Evolutionary conservation across 768 basidiomycete genomes (phyloP), one percentile per base, ranked within the genome.

Genomic region (Lactifluus rugatus): DNA sequence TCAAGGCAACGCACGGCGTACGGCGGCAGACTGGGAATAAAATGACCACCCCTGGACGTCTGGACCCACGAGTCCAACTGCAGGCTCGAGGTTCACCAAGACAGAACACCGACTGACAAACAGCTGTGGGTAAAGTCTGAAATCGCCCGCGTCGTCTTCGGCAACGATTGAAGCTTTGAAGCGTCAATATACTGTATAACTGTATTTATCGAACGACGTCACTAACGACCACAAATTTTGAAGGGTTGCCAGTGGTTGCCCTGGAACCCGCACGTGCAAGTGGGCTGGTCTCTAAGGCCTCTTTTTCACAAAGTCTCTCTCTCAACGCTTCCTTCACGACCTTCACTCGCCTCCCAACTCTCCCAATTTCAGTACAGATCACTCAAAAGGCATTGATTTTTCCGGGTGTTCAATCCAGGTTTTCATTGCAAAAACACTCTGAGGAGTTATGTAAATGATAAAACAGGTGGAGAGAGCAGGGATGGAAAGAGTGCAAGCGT

Each of bases 401-500:
- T 56, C 53, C 59, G 34, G 58, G 54, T 50, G 42, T 55, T 51
- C 44, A 56, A 34, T 60, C 48, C 51, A 31, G 49, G 47, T 51
- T 56, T 57, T 59, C 42, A 56, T 60, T 52, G 54, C 49, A 26
- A 47, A 48, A 42, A 37, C 17, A 17, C 52, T 59, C 58, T 31
- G 21, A n/a, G 23, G 23, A 45, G 46, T 39, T 45, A 60, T 45
- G 54, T 60, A 44, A 60, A 51, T 55, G 54, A 62, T 61, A 62
- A 62, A 54, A 61, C 53, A 55, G 13, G 47, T 60, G 56, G 54
- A 37, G 46, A 37, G 48, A 44, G 42, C 19, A 25, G 39, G 48
- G 46, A 36, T 44, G 34, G 16, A 57, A 57, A 31, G 60, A 60
- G 45, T 56, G 59, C 54, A 47, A 46, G 36, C 26, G 59, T 60